These are phyloP conservation scores for Nectriaceae sp. DNA, from an alignment of 2,329 filamentous ascomycete species.

Conservation along the genomic window DNA sequence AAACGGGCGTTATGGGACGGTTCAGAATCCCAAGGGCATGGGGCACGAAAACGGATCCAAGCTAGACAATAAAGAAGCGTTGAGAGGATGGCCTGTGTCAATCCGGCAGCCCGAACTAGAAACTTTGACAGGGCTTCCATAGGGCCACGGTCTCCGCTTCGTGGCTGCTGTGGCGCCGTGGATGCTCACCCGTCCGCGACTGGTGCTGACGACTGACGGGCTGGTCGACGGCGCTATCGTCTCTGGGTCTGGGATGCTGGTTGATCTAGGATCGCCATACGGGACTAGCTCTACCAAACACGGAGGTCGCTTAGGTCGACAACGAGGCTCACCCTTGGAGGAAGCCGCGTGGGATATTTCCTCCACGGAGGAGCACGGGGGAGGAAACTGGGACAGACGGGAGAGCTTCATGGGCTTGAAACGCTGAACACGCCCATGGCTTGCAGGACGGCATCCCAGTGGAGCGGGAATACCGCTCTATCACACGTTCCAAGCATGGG, in stretches of 20 bases:
- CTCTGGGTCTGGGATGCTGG: conserved; percentile 15
- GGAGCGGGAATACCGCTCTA: conserved; percentile 11
- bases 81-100: background rate
- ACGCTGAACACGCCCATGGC: conserved; percentile 20
- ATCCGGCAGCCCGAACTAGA: conserved; percentile 24
- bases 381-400: background rate
- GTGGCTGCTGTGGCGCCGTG: conserved; percentile 16
- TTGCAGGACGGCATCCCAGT: conserved; percentile 19
- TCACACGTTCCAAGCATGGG: conserved; percentile 7
- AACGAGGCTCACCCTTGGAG: too few species aligned
- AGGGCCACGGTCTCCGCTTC: conserved; percentile 14
- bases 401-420: conserved; percentile 17
- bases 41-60: background rate
- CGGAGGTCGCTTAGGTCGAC: too few species aligned
- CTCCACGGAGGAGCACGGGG: background rate
- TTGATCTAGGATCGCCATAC: conserved; percentile 29
- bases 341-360: background rate
- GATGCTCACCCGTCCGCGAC: conserved; percentile 22
- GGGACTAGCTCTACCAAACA: conserved; percentile 11
- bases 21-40: background rate
- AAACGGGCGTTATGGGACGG: background rate
- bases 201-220: conserved; percentile 28
- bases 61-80: background rate
- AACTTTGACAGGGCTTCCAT: conserved; percentile 26
- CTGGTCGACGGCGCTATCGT: conserved; percentile 23